Evolutionary conservation across 2,329 filamentous ascomycete genomes (phyloP).

Genomic region (Tympanopsis confertula): DNA sequence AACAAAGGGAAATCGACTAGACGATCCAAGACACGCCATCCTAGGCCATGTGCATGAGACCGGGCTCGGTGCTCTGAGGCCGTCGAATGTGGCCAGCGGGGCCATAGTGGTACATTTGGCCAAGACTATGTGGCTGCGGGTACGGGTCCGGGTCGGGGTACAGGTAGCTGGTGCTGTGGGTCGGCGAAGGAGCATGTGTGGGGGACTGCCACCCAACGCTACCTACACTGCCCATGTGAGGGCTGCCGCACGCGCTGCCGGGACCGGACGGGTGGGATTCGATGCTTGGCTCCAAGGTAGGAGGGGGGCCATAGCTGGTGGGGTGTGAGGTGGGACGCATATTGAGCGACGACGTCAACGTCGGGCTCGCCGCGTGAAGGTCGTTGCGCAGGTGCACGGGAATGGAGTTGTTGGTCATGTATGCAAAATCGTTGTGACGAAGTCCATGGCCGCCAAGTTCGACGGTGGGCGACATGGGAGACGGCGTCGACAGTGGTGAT

Average conservation of each 20-base stretch:
- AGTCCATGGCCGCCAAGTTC: constrained; percentile 34
- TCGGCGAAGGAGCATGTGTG: constrained; percentile 35
- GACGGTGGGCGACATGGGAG: constrained; percentile 64
- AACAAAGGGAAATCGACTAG: too few relatives aligned
- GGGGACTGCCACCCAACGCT: constrained; percentile 85
- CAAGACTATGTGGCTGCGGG: too few relatives aligned
- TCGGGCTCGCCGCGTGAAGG: constrained; percentile 59
- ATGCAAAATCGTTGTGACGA: constrained; percentile 58
- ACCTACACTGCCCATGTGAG: constrained; percentile 70
- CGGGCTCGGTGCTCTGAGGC: not conserved
- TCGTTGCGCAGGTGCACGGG: constrained; percentile 73
- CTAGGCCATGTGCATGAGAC: not conserved
- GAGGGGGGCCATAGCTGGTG: constrained; percentile 75
- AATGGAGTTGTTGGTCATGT: constrained; percentile 67
- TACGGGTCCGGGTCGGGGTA: not conserved
- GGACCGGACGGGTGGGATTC: constrained; percentile 65
- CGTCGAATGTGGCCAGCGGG: not conserved
- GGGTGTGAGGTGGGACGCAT: constrained; percentile 70
- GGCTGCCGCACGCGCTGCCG: constrained; percentile 66
- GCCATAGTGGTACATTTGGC: not conserved
- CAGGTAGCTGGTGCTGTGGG: not conserved
- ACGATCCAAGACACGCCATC: not conserved
- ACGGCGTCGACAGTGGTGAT: constrained; percentile 64
- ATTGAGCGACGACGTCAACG: constrained; percentile 51
- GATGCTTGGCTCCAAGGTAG: constrained; percentile 72